Conservation (phyloP, 2,329 filamentous ascomycete species). For the Trichophyton simii region DNA sequence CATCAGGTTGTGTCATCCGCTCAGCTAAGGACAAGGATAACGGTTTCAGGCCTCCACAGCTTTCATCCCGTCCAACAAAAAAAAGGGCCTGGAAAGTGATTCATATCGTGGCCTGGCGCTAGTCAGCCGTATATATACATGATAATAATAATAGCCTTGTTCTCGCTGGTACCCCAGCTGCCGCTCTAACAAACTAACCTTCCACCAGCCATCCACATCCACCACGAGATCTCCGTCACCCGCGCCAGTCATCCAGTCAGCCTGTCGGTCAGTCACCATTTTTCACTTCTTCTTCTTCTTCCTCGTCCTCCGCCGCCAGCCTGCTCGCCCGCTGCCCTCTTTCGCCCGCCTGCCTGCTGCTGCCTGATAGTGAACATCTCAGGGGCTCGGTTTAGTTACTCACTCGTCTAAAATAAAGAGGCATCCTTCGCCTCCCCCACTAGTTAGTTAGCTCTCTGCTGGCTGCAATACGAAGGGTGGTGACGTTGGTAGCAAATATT, state of each 20-base stretch:
- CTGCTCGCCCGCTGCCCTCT: not conserved
- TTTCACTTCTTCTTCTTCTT: not conserved
- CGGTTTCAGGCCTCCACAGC: not conserved
- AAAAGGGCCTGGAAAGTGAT: not conserved
- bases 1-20: not conserved
- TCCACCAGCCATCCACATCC: not conserved
- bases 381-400: no score
- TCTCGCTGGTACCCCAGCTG: not conserved
- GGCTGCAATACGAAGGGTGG: not conserved
- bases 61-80: not conserved
- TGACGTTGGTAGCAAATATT: not conserved
- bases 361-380: not conserved
- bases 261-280: no score
- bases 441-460: not conserved
- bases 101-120: not conserved
- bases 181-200: not conserved
- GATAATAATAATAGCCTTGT: not conserved
- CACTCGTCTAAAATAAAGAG: not conserved
- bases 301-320: not conserved
- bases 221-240: not conserved
- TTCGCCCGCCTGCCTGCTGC: not conserved
- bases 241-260: not conserved
- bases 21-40: not conserved
- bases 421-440: not conserved
- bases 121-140: not conserved